Conservation (phyloP, 1,284 basidiomycete genomes). For the Paramarasmius palmivorus region DNA sequence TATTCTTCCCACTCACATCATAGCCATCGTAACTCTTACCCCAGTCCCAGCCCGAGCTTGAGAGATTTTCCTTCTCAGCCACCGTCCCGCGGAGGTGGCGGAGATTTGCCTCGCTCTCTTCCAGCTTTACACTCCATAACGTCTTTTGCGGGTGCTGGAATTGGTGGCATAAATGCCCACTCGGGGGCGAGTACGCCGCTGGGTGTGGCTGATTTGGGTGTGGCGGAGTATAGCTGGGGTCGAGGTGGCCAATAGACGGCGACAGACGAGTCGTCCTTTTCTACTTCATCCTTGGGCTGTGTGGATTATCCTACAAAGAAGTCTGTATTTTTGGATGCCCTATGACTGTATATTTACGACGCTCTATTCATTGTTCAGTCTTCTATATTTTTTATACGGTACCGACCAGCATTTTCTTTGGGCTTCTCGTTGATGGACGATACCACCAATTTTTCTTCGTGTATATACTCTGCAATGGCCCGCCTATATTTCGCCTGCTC, state of each 20-base stretch:
- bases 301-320: background rate
- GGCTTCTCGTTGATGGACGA: no score
- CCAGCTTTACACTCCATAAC: background rate
- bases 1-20: background rate
- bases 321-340: background rate
- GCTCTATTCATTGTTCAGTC: background rate
- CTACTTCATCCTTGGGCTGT: no score
- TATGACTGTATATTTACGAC: background rate
- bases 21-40: slow-evolving; percentile 1
- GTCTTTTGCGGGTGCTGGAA: background rate
- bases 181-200: background rate
- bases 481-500: no score
- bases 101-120: background rate
- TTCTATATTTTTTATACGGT: background rate
- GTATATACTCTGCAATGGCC: no score
- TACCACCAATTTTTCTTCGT: no score
- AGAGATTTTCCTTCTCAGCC: slow-evolving; percentile 1
- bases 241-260: no score
- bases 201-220: no score
- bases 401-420: no score
- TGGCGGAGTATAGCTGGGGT: no score
- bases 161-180: background rate
- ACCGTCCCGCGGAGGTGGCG: background rate
- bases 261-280: no score
- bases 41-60: background rate